Evolutionary conservation across 352 stramenopile species (phyloP).

Genomic region (Phytophthora tubulina): DNA sequence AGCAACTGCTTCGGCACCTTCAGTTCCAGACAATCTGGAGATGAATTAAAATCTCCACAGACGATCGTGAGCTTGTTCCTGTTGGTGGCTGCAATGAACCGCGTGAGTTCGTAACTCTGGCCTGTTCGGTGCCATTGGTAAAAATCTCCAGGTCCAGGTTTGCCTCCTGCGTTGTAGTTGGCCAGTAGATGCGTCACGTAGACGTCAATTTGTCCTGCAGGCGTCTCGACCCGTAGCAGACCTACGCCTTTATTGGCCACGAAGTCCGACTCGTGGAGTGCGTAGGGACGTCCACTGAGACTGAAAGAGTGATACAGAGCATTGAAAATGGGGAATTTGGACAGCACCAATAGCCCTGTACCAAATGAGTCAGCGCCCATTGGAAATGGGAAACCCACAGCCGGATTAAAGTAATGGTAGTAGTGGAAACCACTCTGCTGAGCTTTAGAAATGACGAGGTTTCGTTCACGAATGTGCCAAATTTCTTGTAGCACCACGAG

Average conservation of each 20-base stretch:
- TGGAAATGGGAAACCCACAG: constrained; percentile 79
- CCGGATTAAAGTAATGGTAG: constrained; percentile 88
- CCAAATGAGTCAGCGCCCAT: constrained; percentile 78
- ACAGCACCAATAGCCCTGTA: constrained; percentile 80
- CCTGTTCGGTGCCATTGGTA: constrained; percentile 74
- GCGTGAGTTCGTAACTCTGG: constrained; percentile 80
- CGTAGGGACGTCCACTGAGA: constrained; percentile 80
- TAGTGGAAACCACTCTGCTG: constrained; percentile 71
- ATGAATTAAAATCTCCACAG: constrained; percentile 87
- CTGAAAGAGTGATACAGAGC: constrained; percentile 83
- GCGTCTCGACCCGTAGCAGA: constrained; percentile 68
- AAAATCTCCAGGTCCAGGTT: constrained; percentile 68
- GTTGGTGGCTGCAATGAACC: constrained; percentile 72
- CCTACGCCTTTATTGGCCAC: constrained; percentile 85
- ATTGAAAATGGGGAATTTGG: constrained; percentile 68
- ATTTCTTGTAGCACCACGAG: constrained; percentile 89
- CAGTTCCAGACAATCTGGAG: constrained; percentile 76
- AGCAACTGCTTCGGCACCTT: constrained; percentile 62
- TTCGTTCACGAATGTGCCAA: constrained; percentile 83
- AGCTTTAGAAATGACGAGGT: constrained; percentile 71
- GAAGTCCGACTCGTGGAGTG: constrained; percentile 83
- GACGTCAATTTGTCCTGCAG: constrained; percentile 69
- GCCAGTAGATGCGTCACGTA: constrained; percentile 84
- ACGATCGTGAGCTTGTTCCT: constrained; percentile 68
- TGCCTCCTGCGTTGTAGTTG: constrained; percentile 82